These are phyloP conservation scores for Alliaria petiolata DNA, from an alignment of 345 rosid species.

Conservation along the genomic window DNA sequence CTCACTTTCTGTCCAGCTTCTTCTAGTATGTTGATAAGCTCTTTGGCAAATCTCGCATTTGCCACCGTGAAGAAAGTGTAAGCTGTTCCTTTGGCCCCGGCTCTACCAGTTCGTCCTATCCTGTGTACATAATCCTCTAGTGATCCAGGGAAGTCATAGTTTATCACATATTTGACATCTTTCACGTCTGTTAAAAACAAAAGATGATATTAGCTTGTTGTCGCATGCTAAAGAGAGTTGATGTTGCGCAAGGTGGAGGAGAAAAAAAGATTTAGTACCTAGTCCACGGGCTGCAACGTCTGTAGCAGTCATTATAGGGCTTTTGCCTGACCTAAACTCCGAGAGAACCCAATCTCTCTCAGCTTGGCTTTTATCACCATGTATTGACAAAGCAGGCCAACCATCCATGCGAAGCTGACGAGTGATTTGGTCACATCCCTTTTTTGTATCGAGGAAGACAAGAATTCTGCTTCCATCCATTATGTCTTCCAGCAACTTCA, in stretches of 20 bases:
- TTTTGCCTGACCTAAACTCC: slow-evolving; percentile 94
- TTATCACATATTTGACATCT: slow-evolving; percentile 90
- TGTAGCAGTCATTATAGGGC: slow-evolving; percentile 99
- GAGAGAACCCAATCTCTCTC: slow-evolving; percentile 99
- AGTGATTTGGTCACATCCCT: slow-evolving; percentile 96
- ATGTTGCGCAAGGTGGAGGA: background rate
- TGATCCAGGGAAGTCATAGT: slow-evolving; percentile 98
- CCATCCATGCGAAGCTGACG: slow-evolving; percentile 99
- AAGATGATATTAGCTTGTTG: slow-evolving; percentile 1
- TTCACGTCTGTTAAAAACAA: slow-evolving; percentile 73
- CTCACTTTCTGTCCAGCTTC: slow-evolving; percentile 99
- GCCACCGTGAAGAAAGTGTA: slow-evolving; percentile 95
- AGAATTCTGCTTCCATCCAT: slow-evolving; percentile 99
- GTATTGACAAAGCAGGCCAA: slow-evolving; percentile 99
- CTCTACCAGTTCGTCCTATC: slow-evolving; percentile 98
- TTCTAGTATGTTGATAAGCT: slow-evolving; percentile 76
- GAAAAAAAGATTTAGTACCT: slow-evolving; percentile 42
- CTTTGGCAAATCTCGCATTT: slow-evolving; percentile 96
- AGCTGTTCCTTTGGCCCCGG: slow-evolving; percentile 99
- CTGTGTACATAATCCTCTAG: slow-evolving; percentile 98
- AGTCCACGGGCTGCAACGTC: slow-evolving; percentile 99
- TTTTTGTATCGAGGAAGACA: slow-evolving; percentile 95
- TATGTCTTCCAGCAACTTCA: slow-evolving; percentile 93
- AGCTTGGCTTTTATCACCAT: slow-evolving; percentile 99
- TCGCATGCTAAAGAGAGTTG: background rate